A percentile compares a stretch with the other conserved stretches of the same genome.
These are phyloP conservation scores for Lepiota brunneoincarnata DNA, from an alignment of 768 basidiomycete genomes.

Conservation along the genomic window DNA sequence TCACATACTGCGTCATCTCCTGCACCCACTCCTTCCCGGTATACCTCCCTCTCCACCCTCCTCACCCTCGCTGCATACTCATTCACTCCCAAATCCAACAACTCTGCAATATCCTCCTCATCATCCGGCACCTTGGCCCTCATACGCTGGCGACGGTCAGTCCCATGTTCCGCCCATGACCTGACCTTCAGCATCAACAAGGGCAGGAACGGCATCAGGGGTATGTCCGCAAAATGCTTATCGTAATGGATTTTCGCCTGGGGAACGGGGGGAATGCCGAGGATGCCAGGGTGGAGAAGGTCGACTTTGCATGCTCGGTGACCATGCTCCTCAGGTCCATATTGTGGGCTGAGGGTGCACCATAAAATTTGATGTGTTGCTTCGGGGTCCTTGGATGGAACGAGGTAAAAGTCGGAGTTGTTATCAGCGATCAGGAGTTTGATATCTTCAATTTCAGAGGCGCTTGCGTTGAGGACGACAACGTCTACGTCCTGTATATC, in stretches of 20 bases:
- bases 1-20: conserved; percentile 23
- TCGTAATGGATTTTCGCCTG: conserved; percentile 15
- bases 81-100: conserved; percentile 35
- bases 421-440: conserved; percentile 32
- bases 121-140: conserved; percentile 37
- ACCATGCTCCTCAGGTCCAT: background rate
- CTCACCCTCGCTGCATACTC: conserved; percentile 19
- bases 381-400: conserved; percentile 31
- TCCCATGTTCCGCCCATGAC: conserved; percentile 40
- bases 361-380: conserved; percentile 42
- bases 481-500: conserved; percentile 43
- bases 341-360: conserved; percentile 23
- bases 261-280: conserved; percentile 32
- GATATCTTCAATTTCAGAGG: conserved; percentile 31
- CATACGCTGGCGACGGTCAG: conserved; percentile 27
- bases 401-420: conserved; percentile 34
- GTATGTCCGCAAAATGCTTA: conserved; percentile 24
- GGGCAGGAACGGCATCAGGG: conserved; percentile 34
- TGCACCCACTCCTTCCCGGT: conserved; percentile 26
- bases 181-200: conserved; percentile 40
- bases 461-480: conserved; percentile 32
- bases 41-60: conserved; percentile 23
- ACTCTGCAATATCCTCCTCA: conserved; percentile 36
- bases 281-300: conserved; percentile 29
- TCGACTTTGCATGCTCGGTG: conserved; percentile 34